phyloP scores from a whole-genome alignment of 139 green algal genomes.

The Penium margaritaceum region DNA sequence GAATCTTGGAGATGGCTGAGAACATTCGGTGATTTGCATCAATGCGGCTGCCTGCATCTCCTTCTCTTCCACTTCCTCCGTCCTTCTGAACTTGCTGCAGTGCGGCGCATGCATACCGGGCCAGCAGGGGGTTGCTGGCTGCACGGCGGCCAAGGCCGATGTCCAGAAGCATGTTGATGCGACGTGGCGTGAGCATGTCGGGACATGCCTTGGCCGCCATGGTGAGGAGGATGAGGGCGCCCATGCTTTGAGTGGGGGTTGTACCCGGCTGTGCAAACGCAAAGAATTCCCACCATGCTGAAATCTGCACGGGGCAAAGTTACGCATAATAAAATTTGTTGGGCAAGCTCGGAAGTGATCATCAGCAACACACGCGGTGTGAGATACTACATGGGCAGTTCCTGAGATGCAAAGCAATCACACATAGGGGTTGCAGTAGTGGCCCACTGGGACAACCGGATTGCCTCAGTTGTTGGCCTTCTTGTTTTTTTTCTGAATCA shows the following conservation, averaged over 20 bases:
- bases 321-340: no score
- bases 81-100: conserved; percentile 27
- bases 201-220: conserved; percentile 56
- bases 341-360: no score
- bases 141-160: conserved; percentile 30
- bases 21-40: conserved; percentile 42
- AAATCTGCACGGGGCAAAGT: no score
- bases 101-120: conserved; percentile 53
- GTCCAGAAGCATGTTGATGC: conserved; percentile 52
- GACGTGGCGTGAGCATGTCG: conserved; percentile 46
- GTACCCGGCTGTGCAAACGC: background rate
- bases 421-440: no score
- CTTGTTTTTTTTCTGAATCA: no score
- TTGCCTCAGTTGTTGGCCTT: no score
- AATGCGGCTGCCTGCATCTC: no score
- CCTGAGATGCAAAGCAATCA: no score
- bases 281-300: conserved; percentile 41
- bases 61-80: background rate
- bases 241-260: conserved; percentile 37
- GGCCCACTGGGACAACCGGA: no score
- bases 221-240: conserved; percentile 57
- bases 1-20: conserved; percentile 39
- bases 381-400: no score
- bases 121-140: conserved; percentile 55
- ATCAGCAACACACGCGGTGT: no score